A percentile compares a stretch with the other conserved stretches of the same genome.
Evolutionary conservation across 305 asterid species (phyloP).

Genomic region (Nicotiana rustica): DNA sequence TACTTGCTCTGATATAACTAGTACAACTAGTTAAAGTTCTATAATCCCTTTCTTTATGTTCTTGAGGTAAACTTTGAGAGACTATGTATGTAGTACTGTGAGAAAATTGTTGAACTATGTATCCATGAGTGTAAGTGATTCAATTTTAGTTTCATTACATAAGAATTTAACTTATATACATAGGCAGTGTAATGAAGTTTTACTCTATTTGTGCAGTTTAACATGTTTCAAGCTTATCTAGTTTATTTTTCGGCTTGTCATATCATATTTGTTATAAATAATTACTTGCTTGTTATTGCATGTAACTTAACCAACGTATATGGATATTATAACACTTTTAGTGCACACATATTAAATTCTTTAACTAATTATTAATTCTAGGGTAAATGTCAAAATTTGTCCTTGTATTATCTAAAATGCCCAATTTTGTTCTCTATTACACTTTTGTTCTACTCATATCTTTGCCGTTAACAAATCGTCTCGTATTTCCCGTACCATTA

Average conservation of each 20-base stretch:
- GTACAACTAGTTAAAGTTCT: conserved; percentile 5
- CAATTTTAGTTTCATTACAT: neutral
- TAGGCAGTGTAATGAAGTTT: neutral
- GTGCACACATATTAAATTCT: neutral
- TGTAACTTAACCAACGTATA: neutral
- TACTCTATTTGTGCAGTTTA: neutral
- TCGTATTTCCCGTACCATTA: neutral
- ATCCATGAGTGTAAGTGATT: neutral
- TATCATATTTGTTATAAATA: neutral
- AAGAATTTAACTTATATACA: neutral
- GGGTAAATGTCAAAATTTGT: neutral
- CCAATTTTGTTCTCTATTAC: too few relatives aligned
- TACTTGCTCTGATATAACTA: conserved; percentile 39
- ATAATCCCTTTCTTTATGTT: neutral
- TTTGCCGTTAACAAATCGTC: neutral
- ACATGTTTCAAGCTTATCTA: neutral
- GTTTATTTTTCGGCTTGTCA: neutral
- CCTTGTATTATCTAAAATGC: neutral
- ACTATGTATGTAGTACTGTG: neutral
- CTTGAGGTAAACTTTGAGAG: conserved; percentile 1
- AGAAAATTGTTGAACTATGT: neutral
- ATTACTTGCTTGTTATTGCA: neutral
- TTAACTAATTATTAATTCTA: neutral
- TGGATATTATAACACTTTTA: neutral
- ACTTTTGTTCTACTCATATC: neutral